Evolutionary conservation across 139 green algal genomes (phyloP).

Genomic region (Trebouxia sp.): DNA sequence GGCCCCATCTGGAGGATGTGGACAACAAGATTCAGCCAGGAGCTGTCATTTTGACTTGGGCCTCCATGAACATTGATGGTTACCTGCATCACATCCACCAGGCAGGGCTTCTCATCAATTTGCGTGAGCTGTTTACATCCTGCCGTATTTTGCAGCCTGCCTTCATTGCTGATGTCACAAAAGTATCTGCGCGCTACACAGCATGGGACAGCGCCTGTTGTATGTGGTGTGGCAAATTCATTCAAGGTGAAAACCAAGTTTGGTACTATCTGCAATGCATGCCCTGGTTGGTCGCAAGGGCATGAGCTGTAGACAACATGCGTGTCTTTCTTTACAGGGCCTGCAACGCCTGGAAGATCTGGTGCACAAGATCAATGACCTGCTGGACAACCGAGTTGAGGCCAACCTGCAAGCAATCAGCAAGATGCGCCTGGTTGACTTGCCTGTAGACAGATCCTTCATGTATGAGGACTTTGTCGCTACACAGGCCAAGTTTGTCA

Average conservation of each 20-base stretch:
- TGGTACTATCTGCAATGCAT: too few relatives aligned
- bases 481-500: conserved; percentile 69
- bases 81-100: conserved; percentile 88
- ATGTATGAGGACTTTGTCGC: conserved; percentile 87
- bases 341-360: conserved; percentile 83
- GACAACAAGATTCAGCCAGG: conserved; percentile 85
- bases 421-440: conserved; percentile 74
- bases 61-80: conserved; percentile 91
- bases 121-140: too few relatives aligned
- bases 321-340: conserved; percentile 40
- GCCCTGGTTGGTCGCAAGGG: too few relatives aligned
- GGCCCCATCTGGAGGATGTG: conserved; percentile 85
- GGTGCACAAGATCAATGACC: conserved; percentile 82
- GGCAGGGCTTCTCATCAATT: conserved; percentile 32
- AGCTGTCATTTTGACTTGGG: conserved; percentile 84
- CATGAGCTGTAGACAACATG: too few relatives aligned
- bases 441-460: conserved; percentile 81
- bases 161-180: not conserved
- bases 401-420: conserved; percentile 76
- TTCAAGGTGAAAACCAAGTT: not conserved
- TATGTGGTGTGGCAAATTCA: not conserved
- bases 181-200: not conserved
- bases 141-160: not conserved
- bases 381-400: conserved; percentile 84
- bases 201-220: not conserved